Conservation (phyloP, 2,329 filamentous ascomycete species). For the Pseudogymnoascus sp. region DNA sequence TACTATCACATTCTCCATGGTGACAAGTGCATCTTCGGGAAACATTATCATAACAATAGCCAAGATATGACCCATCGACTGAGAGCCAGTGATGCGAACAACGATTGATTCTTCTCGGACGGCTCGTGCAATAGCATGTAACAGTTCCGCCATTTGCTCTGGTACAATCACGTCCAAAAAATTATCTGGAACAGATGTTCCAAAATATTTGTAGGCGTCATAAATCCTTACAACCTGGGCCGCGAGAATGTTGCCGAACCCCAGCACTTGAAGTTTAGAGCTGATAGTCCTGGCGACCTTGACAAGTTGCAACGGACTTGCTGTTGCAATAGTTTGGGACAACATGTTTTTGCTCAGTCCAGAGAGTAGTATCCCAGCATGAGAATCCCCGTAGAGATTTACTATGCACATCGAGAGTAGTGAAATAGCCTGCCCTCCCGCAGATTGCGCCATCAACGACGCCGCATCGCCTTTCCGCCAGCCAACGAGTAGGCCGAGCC, state of each 20-base stretch:
- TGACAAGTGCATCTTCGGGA: background rate
- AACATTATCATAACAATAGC: background rate
- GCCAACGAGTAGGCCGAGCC: conserved; percentile 13
- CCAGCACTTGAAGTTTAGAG: background rate
- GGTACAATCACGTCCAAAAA: background rate
- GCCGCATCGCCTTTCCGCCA: conserved; percentile 15
- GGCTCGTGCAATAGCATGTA: background rate
- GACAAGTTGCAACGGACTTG: background rate
- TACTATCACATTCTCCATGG: background rate
- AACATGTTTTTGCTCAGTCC: background rate
- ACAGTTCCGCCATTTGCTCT: background rate
- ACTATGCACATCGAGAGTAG: background rate
- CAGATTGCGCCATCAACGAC: conserved; percentile 10
- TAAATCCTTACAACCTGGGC: background rate
- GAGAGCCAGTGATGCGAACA: background rate
- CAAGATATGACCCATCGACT: background rate
- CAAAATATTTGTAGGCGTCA: background rate
- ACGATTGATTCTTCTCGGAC: background rate
- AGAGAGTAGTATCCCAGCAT: background rate
- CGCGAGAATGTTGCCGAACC: background rate
- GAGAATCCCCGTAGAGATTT: background rate
- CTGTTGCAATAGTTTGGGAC: background rate
- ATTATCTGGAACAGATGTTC: background rate
- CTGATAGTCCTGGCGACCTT: conserved; percentile 10
- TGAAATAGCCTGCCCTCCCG: background rate